These are phyloP conservation scores for Phytopythium sindhum DNA, from an alignment of 352 stramenopile species.

Conservation along the genomic window DNA sequence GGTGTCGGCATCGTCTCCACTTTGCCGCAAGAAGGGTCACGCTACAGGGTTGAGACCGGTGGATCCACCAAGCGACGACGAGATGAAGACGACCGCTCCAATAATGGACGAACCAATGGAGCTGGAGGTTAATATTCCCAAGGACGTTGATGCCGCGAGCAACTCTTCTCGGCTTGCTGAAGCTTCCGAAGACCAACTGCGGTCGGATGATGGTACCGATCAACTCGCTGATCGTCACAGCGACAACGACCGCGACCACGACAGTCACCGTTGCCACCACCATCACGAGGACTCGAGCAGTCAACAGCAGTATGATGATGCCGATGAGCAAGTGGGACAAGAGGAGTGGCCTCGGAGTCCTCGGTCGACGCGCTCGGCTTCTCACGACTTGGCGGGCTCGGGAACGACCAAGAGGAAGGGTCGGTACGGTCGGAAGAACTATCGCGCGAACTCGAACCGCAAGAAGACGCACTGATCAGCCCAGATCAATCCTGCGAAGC, in stretches of 20 bases:
- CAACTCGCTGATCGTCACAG: background rate
- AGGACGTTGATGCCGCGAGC: background rate
- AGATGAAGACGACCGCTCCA: background rate
- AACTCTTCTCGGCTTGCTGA: background rate
- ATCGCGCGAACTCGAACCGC: slow-evolving; percentile 58
- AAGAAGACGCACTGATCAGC: slow-evolving; percentile 34
- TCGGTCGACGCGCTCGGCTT: slow-evolving; percentile 21
- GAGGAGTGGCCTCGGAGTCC: slow-evolving; percentile 12
- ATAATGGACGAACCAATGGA: background rate
- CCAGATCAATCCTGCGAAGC: background rate
- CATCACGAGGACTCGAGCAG: background rate
- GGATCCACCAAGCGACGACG: background rate
- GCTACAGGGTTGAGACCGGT: background rate
- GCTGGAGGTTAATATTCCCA: background rate
- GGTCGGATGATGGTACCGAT: background rate
- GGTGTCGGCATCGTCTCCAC: background rate
- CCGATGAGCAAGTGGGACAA: background rate
- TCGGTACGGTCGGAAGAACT: slow-evolving; percentile 75
- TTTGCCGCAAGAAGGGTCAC: background rate
- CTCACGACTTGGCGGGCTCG: slow-evolving; percentile 17
- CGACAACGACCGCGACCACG: background rate
- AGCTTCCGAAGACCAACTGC: background rate
- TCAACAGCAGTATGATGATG: background rate
- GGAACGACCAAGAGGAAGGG: slow-evolving; percentile 26
- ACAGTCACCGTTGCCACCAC: background rate